These are phyloP conservation scores for Botryotinia convoluta DNA, from an alignment of 2,329 filamentous ascomycete species.

Conservation along the genomic window DNA sequence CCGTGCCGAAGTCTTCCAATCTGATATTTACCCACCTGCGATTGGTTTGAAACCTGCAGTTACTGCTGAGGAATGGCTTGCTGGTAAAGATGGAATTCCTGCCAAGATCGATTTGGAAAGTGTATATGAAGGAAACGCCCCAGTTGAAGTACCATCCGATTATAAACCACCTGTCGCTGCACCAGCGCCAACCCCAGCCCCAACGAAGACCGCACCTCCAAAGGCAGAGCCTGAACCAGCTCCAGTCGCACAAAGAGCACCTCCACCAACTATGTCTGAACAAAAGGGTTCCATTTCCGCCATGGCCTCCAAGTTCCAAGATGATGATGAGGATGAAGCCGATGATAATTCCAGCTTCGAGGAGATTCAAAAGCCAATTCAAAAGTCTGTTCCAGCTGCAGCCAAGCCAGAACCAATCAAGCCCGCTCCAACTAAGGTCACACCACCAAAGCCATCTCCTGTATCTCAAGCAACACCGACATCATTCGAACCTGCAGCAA, in stretches of 20 bases:
- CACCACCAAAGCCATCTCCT: slow-evolving; percentile 37
- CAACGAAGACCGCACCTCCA: slow-evolving; percentile 43
- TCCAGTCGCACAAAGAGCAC: slow-evolving; percentile 45
- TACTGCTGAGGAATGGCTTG: slow-evolving; percentile 78
- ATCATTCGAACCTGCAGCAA: slow-evolving; percentile 24
- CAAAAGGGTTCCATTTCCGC: slow-evolving; percentile 84
- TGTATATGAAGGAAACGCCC: slow-evolving; percentile 79
- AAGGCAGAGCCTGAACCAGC: slow-evolving; percentile 54
- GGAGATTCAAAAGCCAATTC: slow-evolving; percentile 72
- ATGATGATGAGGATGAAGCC: slow-evolving; percentile 61
- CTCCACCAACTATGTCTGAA: slow-evolving; percentile 71
- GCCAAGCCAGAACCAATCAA: slow-evolving; percentile 45
- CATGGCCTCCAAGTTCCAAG: slow-evolving; percentile 83
- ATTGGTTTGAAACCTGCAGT: slow-evolving; percentile 77
- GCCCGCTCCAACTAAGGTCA: slow-evolving; percentile 40
- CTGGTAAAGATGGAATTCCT: slow-evolving; percentile 78
- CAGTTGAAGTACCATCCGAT: slow-evolving; percentile 71
- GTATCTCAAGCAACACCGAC: slow-evolving; percentile 30
- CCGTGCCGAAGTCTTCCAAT: slow-evolving; percentile 91
- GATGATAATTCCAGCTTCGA: slow-evolving; percentile 75
- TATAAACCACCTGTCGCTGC: slow-evolving; percentile 56
- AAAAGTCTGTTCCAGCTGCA: slow-evolving; percentile 48
- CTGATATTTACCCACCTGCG: slow-evolving; percentile 92
- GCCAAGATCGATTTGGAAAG: slow-evolving; percentile 93
- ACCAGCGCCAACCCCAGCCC: slow-evolving; percentile 45